Evolutionary conservation across 2,329 filamentous ascomycete species (phyloP).

Genomic region (Paecilomyces niveus): DNA sequence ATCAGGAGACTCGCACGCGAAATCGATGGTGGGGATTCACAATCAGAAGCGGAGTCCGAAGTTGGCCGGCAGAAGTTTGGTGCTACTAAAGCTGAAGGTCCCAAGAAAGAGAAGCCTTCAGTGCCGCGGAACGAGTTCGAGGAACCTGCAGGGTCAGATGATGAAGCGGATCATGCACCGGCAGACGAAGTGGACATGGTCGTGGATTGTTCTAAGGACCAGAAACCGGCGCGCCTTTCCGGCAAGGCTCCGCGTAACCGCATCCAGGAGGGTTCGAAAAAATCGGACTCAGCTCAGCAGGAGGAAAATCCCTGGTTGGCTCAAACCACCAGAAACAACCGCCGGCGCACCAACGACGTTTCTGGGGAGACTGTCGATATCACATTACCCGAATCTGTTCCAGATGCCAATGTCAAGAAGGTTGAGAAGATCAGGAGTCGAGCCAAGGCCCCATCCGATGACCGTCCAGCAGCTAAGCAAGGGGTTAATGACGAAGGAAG

Average conservation of each 20-base stretch:
- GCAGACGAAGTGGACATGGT: constrained; percentile 29
- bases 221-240: constrained; percentile 10
- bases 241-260: constrained; percentile 13
- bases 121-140: constrained; percentile 52
- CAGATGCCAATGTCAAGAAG: constrained; percentile 6
- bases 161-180: constrained; percentile 22
- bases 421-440: constrained; percentile 5
- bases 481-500: constrained; percentile 24
- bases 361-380: constrained; percentile 27
- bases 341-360: constrained; percentile 17
- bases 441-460: constrained; percentile 13
- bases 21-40: constrained; percentile 57
- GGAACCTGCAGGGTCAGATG: constrained; percentile 48
- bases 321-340: constrained; percentile 27
- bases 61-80: constrained; percentile 55
- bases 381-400: constrained; percentile 16
- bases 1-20: constrained; percentile 63
- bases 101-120: constrained; percentile 19
- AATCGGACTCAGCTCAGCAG: constrained; percentile 5
- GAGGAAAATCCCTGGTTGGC: constrained; percentile 31
- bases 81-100: constrained; percentile 22
- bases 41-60: constrained; percentile 45
- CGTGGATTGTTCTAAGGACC: constrained; percentile 17
- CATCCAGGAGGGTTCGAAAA: neutral
- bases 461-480: constrained; percentile 14